These are phyloP conservation scores for Leccinum subrobustum DNA, from an alignment of 1,284 basidiomycete species.

Conservation along the genomic window DNA sequence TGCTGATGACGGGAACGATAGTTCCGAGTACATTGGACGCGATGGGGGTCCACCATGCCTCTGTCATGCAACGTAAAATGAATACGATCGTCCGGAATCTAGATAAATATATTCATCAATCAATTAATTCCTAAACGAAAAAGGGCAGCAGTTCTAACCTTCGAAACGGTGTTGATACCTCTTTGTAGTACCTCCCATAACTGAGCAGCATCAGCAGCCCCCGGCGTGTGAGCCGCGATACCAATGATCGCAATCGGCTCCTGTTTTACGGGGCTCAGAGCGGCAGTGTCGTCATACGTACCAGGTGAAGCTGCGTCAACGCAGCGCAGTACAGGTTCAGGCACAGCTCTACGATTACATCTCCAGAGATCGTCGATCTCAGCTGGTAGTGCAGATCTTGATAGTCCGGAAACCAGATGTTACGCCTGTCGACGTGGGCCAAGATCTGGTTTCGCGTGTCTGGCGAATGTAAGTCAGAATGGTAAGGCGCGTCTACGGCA, in stretches of 20 bases:
- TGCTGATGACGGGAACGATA: too few relatives aligned
- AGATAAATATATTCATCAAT: conserved; percentile 4
- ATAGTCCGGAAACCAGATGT: conserved; percentile 51
- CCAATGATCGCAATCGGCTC: conserved; percentile 69
- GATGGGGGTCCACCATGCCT: too few relatives aligned
- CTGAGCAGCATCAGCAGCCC: conserved; percentile 44
- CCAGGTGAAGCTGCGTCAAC: conserved; percentile 33
- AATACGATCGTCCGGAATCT: conserved; percentile 66
- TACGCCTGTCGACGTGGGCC: conserved; percentile 41
- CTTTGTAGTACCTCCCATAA: too few relatives aligned
- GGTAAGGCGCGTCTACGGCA: conserved; percentile 53
- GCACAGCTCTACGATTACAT: conserved; percentile 35
- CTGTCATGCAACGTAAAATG: conserved; percentile 28
- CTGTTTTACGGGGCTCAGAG: conserved; percentile 28
- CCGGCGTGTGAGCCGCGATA: conserved; percentile 66
- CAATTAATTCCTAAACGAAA: background rate
- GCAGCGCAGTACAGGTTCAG: conserved; percentile 24
- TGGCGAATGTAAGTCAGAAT: conserved; percentile 40
- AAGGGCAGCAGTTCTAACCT: conserved; percentile 41
- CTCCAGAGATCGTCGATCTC: conserved; percentile 49
- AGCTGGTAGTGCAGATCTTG: conserved; percentile 45
- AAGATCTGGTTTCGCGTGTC: conserved; percentile 42
- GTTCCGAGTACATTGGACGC: too few relatives aligned
- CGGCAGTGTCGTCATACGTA: background rate
- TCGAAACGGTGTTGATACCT: conserved; percentile 47